Evolutionary conservation across 257 asterid species (phyloP).

Genomic region (Fraxinus quadrangulata): DNA sequence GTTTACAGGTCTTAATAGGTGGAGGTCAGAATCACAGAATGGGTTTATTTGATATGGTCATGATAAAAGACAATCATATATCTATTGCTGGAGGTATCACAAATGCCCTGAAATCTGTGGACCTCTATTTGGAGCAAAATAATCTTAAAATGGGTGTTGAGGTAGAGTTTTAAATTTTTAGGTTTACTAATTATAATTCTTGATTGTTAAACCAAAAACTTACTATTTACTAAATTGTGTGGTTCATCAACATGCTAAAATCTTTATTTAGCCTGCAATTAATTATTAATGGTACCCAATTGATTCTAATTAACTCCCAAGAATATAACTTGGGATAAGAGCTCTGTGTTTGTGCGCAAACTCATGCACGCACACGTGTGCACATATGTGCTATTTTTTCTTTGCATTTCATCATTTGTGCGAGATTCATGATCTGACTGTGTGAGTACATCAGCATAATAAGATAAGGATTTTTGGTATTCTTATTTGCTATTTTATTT

Average conservation of each 20-base stretch:
- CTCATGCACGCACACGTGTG: background rate
- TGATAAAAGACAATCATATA: constrained; percentile 98
- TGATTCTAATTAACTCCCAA: background rate
- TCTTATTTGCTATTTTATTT: background rate
- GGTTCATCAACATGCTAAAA: background rate
- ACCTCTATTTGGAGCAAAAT: constrained; percentile 65
- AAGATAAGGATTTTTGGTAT: background rate
- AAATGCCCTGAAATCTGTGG: constrained; percentile 81
- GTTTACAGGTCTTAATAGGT: constrained; percentile 75
- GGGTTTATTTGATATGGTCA: constrained; percentile 97
- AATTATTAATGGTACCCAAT: background rate
- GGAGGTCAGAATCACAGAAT: constrained; percentile 95
- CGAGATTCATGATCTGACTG: background rate
- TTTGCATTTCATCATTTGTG: background rate
- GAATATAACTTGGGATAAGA: too few relatives aligned
- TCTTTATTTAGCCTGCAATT: background rate
- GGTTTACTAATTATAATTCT: background rate
- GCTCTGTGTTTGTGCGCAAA: too few relatives aligned
- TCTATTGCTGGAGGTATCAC: constrained; percentile 83
- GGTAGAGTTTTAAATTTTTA: constrained; percentile 44
- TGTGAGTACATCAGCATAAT: background rate
- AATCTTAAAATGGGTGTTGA: constrained; percentile 88
- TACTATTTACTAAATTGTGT: background rate
- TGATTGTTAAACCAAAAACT: constrained; percentile 1
- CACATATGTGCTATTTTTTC: background rate